Evolutionary conservation across 345 rosid genomes (phyloP), one percentile per base, ranked within the genome.

Genomic region (Gossypium stocksii): DNA sequence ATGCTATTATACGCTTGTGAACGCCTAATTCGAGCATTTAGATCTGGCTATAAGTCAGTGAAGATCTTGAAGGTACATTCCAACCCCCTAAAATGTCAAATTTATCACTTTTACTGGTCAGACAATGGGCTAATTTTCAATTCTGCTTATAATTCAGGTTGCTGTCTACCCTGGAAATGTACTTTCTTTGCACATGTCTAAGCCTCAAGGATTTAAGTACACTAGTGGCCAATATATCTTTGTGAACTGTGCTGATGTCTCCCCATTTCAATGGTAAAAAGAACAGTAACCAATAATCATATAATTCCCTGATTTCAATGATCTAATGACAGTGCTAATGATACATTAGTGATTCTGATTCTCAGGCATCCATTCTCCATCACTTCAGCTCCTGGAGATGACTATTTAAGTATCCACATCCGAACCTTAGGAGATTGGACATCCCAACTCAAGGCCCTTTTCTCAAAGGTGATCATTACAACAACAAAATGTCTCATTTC

Each of bases 101-200:
- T 29, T 64, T 25, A 48, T 49, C 74, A 72, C 38, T 22, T 59
- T 59, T 45, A 19, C 29, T 13, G 48, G 12, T 38, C 22, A 1
- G 23, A 44, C 7, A 23, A 29, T 5, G 10, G 19, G 71, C 54
- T 72, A 7, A 74, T 51, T 9, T 34, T 38, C 22, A 20, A 3
- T 64, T 7, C 38, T 56, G 16, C 27, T 45, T 51, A 46, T 27
- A n/a, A 69, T 79, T 79, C 86, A 93, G 97, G 97, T 89, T 56
- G 91, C 93, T 20, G 84, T 91, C 27, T 93, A 91, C 74, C 93
- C 93, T 23, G 98, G 93, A 83, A 93, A 91, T 71, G 98, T 89
- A 27, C 80, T 93, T 69, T 78, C 91, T 7, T 76, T 91, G 61
- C 86, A 85, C 74, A 89, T 88, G 97, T 85, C 94, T 7, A 93